These are phyloP conservation scores for Begonia loranthoides DNA, from an alignment of 306 rosid genomes.

Conservation along the genomic window DNA sequence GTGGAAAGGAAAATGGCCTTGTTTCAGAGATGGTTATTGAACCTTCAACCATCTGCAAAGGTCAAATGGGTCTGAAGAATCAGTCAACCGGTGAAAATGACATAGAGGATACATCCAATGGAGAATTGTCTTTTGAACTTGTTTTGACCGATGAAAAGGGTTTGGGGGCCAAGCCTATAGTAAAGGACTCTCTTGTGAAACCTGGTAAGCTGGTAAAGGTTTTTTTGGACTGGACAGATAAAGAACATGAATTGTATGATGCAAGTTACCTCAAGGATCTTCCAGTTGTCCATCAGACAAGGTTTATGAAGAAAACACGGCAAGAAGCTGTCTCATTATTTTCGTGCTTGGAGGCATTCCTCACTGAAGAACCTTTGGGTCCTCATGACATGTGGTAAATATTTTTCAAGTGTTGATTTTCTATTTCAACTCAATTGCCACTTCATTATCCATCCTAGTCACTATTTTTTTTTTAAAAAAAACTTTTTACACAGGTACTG, in stretches of 20 bases:
- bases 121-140: constrained; percentile 52
- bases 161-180: constrained; percentile 45
- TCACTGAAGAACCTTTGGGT: constrained; percentile 95
- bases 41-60: constrained; percentile 29
- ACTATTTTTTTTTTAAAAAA: neutral
- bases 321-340: constrained; percentile 93
- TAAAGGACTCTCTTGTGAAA: constrained; percentile 38
- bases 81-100: constrained; percentile 23
- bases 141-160: constrained; percentile 36
- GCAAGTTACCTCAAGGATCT: constrained; percentile 72
- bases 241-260: constrained; percentile 59
- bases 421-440: constrained; percentile 6
- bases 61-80: constrained; percentile 17
- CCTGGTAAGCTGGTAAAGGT: constrained; percentile 38
- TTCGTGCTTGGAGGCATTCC: constrained; percentile 93
- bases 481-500: constrained; percentile 53
- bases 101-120: constrained; percentile 35
- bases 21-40: constrained; percentile 32
- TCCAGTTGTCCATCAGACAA: constrained; percentile 80
- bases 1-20: constrained; percentile 64
- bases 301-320: constrained; percentile 67
- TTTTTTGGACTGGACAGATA: constrained; percentile 67
- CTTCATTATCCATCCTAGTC: constrained; percentile 3
- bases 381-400: constrained; percentile 97
- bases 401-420: neutral